phyloP scores from a whole-genome alignment of 1,284 basidiomycete species.

The Pseudozyma flocculosa region DNA sequence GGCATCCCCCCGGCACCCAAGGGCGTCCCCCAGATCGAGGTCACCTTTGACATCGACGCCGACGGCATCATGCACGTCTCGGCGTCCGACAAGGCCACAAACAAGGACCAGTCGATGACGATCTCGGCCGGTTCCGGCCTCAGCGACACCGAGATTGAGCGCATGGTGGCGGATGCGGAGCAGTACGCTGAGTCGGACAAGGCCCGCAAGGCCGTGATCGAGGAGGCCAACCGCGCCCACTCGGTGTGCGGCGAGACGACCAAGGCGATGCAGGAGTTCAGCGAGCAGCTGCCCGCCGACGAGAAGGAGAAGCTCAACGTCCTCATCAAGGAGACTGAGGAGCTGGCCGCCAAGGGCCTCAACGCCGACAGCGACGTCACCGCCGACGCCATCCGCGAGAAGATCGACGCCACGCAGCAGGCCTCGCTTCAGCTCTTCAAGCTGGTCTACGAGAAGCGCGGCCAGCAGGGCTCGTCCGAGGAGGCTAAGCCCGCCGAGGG shows the following conservation, averaged over 20 bases:
- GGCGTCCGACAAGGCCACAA: constrained; percentile 94
- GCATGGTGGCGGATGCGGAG: constrained; percentile 94
- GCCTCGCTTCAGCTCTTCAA: constrained; percentile 96
- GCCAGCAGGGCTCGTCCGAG: constrained; percentile 64
- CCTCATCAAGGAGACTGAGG: constrained; percentile 79
- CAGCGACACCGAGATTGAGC: constrained; percentile 93
- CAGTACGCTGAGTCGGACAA: constrained; percentile 74
- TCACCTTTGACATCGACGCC: constrained; percentile 97
- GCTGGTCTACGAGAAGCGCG: constrained; percentile 94
- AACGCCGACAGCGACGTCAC: constrained; percentile 77
- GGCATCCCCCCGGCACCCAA: constrained; percentile 97
- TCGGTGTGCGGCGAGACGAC: constrained; percentile 92
- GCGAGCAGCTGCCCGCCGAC: constrained; percentile 89
- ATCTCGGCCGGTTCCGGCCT: constrained; percentile 96
- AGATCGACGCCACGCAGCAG: constrained; percentile 93
- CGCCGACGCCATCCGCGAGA: constrained; percentile 84
- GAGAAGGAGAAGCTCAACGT: constrained; percentile 78
- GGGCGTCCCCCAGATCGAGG: constrained; percentile 97
- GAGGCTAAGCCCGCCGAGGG: constrained; percentile 28
- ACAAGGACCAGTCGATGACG: constrained; percentile 95
- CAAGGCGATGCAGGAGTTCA: constrained; percentile 96
- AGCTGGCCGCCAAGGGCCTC: constrained; percentile 88
- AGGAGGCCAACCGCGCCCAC: constrained; percentile 96
- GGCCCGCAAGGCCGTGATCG: constrained; percentile 81
- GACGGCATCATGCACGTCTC: constrained; percentile 96